These are phyloP conservation scores for Omphalotus guepiniiformis DNA, from an alignment of 768 basidiomycete genomes.

Conservation along the genomic window DNA sequence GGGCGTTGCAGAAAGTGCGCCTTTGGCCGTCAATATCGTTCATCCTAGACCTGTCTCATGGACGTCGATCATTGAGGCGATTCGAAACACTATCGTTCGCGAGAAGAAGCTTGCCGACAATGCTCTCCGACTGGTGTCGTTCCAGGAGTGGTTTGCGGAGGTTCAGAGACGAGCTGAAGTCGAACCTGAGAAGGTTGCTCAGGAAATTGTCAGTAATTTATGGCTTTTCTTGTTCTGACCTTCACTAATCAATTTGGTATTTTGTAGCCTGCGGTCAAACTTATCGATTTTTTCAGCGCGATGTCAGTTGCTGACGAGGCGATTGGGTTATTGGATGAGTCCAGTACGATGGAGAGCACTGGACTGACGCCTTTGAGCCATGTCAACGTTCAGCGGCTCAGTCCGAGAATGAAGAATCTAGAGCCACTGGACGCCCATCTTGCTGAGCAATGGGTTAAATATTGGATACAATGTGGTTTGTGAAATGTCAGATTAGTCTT, in stretches of 20 bases:
- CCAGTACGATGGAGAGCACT: neutral
- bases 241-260: neutral
- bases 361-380: neutral
- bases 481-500: neutral
- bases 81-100: slow-evolving; percentile 17
- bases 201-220: slow-evolving; percentile 25
- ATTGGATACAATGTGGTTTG: neutral
- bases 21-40: slow-evolving; percentile 31
- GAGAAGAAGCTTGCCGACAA: slow-evolving; percentile 8
- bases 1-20: slow-evolving; percentile 12
- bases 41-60: slow-evolving; percentile 33
- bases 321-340: neutral
- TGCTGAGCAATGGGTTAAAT: slow-evolving; percentile 5
- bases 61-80: slow-evolving; percentile 20
- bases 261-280: slow-evolving; percentile 29
- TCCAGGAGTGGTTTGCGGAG: slow-evolving; percentile 25
- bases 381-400: slow-evolving; percentile 1
- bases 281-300: slow-evolving; percentile 23
- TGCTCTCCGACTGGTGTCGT: slow-evolving; percentile 17
- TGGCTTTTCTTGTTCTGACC: neutral
- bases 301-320: slow-evolving; percentile 16
- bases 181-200: slow-evolving; percentile 22
- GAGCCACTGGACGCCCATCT: neutral
- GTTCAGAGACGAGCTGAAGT: slow-evolving; percentile 19
- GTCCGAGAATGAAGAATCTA: neutral